Base-by-base conservation (phyloP, 164 flowering plant species). In the Cinnamomum micranthum region DNA sequence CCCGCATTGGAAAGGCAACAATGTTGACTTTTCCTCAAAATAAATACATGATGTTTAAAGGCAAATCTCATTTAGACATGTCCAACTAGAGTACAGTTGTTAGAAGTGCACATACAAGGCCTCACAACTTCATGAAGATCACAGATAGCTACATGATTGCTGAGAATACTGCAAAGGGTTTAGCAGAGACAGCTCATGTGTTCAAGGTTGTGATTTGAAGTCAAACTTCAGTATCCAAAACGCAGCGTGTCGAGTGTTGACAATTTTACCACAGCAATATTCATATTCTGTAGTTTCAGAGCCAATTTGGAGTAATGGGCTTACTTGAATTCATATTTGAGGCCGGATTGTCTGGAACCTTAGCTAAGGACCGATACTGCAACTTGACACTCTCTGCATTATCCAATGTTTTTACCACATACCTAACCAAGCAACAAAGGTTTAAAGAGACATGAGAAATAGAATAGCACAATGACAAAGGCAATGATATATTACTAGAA, bases 351-450 rank as follows among this genome's bases (percentile, higher is more conserved):
- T 87, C 90, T 41, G 86, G 47, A 77, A 90, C 85, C 81, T 91
- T 95, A 22, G 94, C 94, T 4, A 95, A 88, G 13, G 97, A 95
- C n/a, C 99, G 93, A 84, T 95, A 92, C 77, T 93, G 98, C 87
- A 95, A 72, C 76, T 95, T 95, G 17, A 95, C 97, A 75, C 97
- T 91, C 87, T 95, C 97, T 63, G 97, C 97, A 81, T 92, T 93
- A 86, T 95, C 99, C 80, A 93, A 64, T 65, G 99, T 95, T 86
- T 93, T 95, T 47, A 95, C 97, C 31, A 93, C 97, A 64, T 93
- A 95, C 97, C 97, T 92, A 55, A 83, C 50, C 68, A 62, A 77
- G 68, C 50, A 71, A n/a, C 41, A 20, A 55, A 55, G 17, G 20
- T 15, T 17, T 15, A 55, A 55, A 67, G 41, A 67, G 24, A 65